Percentiles rank a stretch among this genome's conserved stretches.
These are phyloP conservation scores for Ogataea nonfermentans DNA, from an alignment of 805 yeast species.

Conservation along the genomic window DNA sequence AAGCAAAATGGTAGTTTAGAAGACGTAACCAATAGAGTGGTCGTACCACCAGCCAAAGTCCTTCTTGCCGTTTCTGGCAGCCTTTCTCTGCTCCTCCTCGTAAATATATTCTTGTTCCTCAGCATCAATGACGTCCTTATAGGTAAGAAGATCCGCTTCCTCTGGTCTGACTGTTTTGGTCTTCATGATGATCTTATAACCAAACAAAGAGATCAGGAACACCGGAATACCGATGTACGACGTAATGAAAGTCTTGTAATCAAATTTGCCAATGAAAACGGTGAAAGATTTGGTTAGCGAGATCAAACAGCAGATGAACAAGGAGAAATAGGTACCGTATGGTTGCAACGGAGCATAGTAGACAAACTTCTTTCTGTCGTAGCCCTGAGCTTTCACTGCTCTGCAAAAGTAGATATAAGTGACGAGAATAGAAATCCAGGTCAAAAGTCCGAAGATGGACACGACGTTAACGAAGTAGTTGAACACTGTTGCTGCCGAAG, in stretches of 20 bases:
- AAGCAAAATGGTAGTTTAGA: slow-evolving; percentile 16
- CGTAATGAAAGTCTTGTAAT: slow-evolving; percentile 67
- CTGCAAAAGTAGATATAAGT: slow-evolving; percentile 64
- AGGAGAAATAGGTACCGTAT: slow-evolving; percentile 60
- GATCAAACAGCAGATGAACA: slow-evolving; percentile 51
- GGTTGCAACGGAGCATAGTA: slow-evolving; percentile 70
- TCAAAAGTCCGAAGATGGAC: slow-evolving; percentile 69
- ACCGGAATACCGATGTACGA: slow-evolving; percentile 77
- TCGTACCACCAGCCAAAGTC: slow-evolving; percentile 31
- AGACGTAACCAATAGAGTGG: slow-evolving; percentile 30
- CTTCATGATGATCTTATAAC: slow-evolving; percentile 57
- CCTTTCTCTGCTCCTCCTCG: slow-evolving; percentile 16
- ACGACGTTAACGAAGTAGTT: slow-evolving; percentile 72
- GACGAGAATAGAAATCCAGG: slow-evolving; percentile 70
- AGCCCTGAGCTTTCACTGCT: slow-evolving; percentile 68
- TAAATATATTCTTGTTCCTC: slow-evolving; percentile 43
- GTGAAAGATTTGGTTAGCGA: slow-evolving; percentile 69
- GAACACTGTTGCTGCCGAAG: slow-evolving; percentile 57
- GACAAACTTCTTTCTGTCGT: slow-evolving; percentile 51
- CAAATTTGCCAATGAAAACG: slow-evolving; percentile 58
- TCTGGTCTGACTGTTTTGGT: slow-evolving; percentile 47
- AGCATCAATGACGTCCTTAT: slow-evolving; percentile 53
- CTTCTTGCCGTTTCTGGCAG: slow-evolving; percentile 19
- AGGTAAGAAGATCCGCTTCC: slow-evolving; percentile 62
- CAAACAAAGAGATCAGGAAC: slow-evolving; percentile 50